Evolutionary conservation across 495 filamentous ascomycete genomes (phyloP).

Genomic region (Trichoderma orchidacearum): DNA sequence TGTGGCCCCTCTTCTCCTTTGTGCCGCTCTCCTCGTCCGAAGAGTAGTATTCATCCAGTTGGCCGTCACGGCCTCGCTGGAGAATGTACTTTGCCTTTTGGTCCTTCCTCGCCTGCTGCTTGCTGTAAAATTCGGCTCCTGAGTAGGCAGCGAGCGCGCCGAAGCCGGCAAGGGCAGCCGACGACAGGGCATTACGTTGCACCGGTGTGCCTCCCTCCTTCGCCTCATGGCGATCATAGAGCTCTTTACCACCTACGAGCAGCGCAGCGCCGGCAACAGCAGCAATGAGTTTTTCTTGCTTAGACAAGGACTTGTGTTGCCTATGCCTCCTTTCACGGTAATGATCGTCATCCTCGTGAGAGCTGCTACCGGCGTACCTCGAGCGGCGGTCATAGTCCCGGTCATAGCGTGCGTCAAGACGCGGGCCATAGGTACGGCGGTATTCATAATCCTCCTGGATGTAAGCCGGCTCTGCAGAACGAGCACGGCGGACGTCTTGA

Average conservation of each 20-base stretch:
- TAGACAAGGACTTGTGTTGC: slow-evolving; percentile 31
- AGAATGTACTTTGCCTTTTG: slow-evolving; percentile 25
- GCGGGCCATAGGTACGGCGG: slow-evolving; percentile 22
- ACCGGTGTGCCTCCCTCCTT: slow-evolving; percentile 21
- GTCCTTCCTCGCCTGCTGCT: slow-evolving; percentile 31
- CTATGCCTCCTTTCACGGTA: slow-evolving; percentile 24
- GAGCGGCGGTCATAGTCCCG: slow-evolving; percentile 31
- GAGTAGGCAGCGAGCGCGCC: slow-evolving; percentile 40
- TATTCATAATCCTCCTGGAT: slow-evolving; percentile 29
- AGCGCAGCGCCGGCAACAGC: slow-evolving; percentile 37
- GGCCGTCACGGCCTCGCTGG: slow-evolving; percentile 29
- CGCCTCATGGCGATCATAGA: slow-evolving; percentile 40
- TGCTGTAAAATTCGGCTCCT: slow-evolving; percentile 41
- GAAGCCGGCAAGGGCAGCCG: slow-evolving; percentile 39
- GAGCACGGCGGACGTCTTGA: slow-evolving; percentile 37
- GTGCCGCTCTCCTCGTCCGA: slow-evolving; percentile 37
- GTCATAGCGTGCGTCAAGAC: slow-evolving; percentile 7
- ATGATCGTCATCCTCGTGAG: slow-evolving; percentile 23
- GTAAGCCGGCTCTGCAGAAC: slow-evolving; percentile 32
- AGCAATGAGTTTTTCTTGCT: slow-evolving; percentile 46
- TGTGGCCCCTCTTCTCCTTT: slow-evolving; percentile 40
- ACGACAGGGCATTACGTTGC: slow-evolving; percentile 35
- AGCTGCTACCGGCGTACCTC: slow-evolving; percentile 16
- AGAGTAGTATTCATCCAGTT: slow-evolving; percentile 27
- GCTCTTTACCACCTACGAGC: slow-evolving; percentile 40